Evolutionary conservation across 257 asterid genomes (phyloP).

Genomic region (Solanum appendiculatum): DNA sequence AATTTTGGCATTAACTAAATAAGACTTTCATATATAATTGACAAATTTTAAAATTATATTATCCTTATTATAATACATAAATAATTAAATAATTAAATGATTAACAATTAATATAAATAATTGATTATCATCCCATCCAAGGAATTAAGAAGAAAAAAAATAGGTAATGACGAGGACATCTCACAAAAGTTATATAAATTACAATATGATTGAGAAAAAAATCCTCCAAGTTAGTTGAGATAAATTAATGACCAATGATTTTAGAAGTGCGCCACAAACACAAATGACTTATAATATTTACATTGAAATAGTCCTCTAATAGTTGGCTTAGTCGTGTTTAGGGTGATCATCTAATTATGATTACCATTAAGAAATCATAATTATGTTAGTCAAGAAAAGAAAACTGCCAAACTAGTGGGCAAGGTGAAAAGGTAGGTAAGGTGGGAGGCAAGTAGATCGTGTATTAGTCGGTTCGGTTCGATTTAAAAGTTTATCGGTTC

Average conservation of each 20-base stretch:
- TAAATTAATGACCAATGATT: not conserved
- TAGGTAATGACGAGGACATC: not conserved
- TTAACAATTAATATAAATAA: not conserved
- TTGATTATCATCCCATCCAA: not conserved
- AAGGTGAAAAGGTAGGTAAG: not conserved
- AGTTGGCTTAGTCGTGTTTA: not conserved
- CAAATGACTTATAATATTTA: not conserved
- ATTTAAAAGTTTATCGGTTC: too few species aligned
- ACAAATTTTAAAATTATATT: not conserved
- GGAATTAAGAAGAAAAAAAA: not conserved
- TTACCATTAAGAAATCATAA: not conserved
- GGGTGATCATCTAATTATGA: not conserved
- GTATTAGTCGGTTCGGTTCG: too few species aligned
- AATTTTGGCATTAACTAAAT: not conserved
- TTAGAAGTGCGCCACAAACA: not conserved
- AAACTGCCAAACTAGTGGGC: not conserved
- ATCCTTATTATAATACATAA: not conserved
- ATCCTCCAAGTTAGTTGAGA: not conserved
- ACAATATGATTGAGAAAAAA: not conserved
- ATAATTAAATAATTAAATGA: too few species aligned
- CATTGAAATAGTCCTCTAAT: not conserved
- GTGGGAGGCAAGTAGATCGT: too few species aligned
- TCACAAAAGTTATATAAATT: not conserved
- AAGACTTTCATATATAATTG: not conserved
- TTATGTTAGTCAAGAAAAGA: not conserved